Percentiles rank a stretch among this genome's conserved stretches.
These are phyloP conservation scores for Xanthoceras sorbifolium DNA, from an alignment of 345 rosid genomes.

Conservation along the genomic window DNA sequence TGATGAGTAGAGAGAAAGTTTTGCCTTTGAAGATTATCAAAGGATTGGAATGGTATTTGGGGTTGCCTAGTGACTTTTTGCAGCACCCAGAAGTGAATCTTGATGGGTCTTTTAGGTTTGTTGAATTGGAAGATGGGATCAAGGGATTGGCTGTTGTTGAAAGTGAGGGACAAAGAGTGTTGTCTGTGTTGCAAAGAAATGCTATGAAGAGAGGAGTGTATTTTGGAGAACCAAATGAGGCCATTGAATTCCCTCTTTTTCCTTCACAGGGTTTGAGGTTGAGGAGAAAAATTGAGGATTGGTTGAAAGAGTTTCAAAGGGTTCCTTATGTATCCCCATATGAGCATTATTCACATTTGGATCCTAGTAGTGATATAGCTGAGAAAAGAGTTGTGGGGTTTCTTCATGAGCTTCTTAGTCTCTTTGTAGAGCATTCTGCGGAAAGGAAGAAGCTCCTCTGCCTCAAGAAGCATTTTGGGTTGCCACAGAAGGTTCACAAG, in stretches of 20 bases:
- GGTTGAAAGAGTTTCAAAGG: slow-evolving; percentile 71
- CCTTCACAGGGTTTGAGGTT: slow-evolving; percentile 80
- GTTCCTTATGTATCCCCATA: slow-evolving; percentile 81
- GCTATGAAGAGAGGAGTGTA: slow-evolving; percentile 47
- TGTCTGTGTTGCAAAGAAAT: slow-evolving; percentile 67
- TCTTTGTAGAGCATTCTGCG: slow-evolving; percentile 83
- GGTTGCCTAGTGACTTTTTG: slow-evolving; percentile 68
- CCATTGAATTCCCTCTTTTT: slow-evolving; percentile 70
- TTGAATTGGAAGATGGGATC: slow-evolving; percentile 74
- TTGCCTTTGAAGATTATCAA: slow-evolving; percentile 74
- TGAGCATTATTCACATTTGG: slow-evolving; percentile 65
- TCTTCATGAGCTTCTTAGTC: slow-evolving; percentile 78
- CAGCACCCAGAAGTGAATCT: slow-evolving; percentile 39
- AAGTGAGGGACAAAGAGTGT: slow-evolving; percentile 32
- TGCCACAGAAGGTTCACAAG: slow-evolving; percentile 78
- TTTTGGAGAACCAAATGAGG: slow-evolving; percentile 41
- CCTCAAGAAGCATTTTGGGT: slow-evolving; percentile 58
- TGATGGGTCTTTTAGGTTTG: slow-evolving; percentile 53
- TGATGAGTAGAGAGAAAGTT: slow-evolving; percentile 68
- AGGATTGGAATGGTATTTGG: slow-evolving; percentile 88
- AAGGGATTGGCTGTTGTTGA: slow-evolving; percentile 57
- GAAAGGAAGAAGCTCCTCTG: slow-evolving; percentile 51
- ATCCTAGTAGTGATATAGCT: slow-evolving; percentile 64
- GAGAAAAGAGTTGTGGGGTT: slow-evolving; percentile 88
- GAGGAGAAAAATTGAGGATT: slow-evolving; percentile 64